Percentiles rank a stretch among this genome's conserved stretches.
These are phyloP conservation scores for Clarireedia sp. DNA, from an alignment of 2,329 filamentous ascomycete genomes.

Conservation along the genomic window DNA sequence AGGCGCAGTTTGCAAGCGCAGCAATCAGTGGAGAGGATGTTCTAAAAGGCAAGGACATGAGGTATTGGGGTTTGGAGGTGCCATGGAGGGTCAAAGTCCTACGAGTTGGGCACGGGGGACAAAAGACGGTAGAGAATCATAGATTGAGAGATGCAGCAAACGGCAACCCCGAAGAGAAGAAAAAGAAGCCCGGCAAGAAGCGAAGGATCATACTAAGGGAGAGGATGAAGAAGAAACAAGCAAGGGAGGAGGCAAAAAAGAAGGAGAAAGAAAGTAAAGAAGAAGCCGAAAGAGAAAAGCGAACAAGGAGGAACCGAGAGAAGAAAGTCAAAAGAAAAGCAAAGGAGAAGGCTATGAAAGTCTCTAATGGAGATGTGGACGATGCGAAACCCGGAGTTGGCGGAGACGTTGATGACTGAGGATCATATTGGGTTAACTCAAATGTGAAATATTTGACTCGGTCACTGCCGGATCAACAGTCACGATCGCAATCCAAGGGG, in stretches of 20 bases:
- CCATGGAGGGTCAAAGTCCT: slow-evolving; percentile 50
- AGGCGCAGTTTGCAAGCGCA: slow-evolving; percentile 35
- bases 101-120: slow-evolving; percentile 19
- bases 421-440: neutral
- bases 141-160: slow-evolving; percentile 6
- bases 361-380: slow-evolving; percentile 13
- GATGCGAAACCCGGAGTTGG: neutral
- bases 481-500: neutral
- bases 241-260: slow-evolving; percentile 29
- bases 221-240: slow-evolving; percentile 34
- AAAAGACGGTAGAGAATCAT: slow-evolving; percentile 23
- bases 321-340: slow-evolving; percentile 52
- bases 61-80: slow-evolving; percentile 50
- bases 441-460: neutral
- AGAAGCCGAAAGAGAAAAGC: slow-evolving; percentile 50
- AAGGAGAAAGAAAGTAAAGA: slow-evolving; percentile 42
- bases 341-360: slow-evolving; percentile 49
- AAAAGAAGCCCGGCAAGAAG: slow-evolving; percentile 50
- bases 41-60: slow-evolving; percentile 34
- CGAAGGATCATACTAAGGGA: slow-evolving; percentile 42
- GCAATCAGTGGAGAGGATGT: slow-evolving; percentile 48
- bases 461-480: slow-evolving; percentile 4
- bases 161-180: slow-evolving; percentile 21
- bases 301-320: slow-evolving; percentile 51
- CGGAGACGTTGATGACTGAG: slow-evolving; percentile 7